Evolutionary conservation across 768 basidiomycete species (phyloP).

Genomic region (Tubosaeta sp.): DNA sequence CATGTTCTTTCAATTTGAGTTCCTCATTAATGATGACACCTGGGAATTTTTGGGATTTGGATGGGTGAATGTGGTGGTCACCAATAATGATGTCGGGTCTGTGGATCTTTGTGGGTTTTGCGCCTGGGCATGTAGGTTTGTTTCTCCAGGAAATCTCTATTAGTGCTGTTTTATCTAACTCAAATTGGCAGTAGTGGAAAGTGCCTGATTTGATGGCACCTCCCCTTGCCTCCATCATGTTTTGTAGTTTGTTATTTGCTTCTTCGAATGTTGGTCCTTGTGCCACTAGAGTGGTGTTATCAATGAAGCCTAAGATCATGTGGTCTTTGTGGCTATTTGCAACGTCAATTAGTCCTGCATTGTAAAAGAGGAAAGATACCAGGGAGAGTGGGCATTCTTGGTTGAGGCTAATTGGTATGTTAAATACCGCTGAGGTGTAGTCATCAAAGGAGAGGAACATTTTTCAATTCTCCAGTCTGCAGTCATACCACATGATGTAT

Average conservation of each 20-base stretch:
- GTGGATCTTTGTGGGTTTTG: too few relatives aligned
- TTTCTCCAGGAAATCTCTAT: neutral
- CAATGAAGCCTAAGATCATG: slow-evolving; percentile 2
- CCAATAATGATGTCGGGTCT: too few relatives aligned
- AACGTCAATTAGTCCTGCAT: slow-evolving; percentile 16
- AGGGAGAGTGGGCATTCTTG: neutral
- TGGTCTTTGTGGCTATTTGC: neutral
- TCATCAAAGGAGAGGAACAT: slow-evolving; percentile 23
- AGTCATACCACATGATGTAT: neutral
- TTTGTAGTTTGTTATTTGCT: neutral
- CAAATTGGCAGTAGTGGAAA: too few relatives aligned
- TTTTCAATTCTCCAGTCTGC: neutral
- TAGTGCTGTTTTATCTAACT: slow-evolving; percentile 1
- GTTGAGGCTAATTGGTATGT: neutral
- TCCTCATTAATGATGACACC: slow-evolving; percentile 30
- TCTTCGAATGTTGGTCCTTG: neutral
- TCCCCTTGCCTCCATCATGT: slow-evolving; percentile 3
- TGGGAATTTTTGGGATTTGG: slow-evolving; percentile 21
- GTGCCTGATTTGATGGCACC: neutral
- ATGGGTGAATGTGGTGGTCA: slow-evolving; percentile 18
- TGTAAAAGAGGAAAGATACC: slow-evolving; percentile 18
- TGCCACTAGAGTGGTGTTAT: neutral
- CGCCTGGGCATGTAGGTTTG: neutral
- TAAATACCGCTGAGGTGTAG: slow-evolving; percentile 13
- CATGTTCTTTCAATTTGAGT: slow-evolving; percentile 25